These are phyloP conservation scores for Alternaria brassicicola DNA, from an alignment of 2,329 filamentous ascomycete genomes.

Conservation along the genomic window DNA sequence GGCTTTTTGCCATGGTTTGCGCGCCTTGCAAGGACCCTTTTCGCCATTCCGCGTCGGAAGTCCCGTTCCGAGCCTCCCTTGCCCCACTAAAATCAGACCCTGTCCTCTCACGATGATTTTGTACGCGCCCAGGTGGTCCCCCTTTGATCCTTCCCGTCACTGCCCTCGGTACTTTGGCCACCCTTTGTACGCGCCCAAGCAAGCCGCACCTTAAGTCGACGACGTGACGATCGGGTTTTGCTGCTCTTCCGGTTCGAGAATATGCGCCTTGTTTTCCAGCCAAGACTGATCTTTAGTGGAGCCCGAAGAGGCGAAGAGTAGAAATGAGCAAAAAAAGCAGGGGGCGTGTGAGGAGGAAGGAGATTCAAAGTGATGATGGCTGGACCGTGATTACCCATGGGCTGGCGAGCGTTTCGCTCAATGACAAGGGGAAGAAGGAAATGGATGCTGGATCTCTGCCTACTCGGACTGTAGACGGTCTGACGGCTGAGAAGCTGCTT, in stretches of 20 bases:
- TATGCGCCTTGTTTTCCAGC: not conserved
- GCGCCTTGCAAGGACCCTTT: not conserved
- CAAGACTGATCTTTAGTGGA: not conserved
- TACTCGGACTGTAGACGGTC: constrained; percentile 20
- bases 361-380: constrained; percentile 40
- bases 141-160: not conserved
- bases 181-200: constrained; percentile 26
- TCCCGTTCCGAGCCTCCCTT: constrained; percentile 5
- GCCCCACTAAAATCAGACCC: constrained; percentile 2
- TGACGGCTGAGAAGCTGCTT: constrained; percentile 35
- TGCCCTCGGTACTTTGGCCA: not conserved
- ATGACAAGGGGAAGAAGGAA: not conserved
- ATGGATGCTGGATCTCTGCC: constrained; percentile 17
- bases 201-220: constrained; percentile 31
- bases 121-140: constrained; percentile 6
- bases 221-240: constrained; percentile 6
- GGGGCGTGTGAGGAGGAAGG: constrained; percentile 39
- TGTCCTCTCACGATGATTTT: constrained; percentile 7
- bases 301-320: not conserved
- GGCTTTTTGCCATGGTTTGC: not conserved
- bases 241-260: not conserved
- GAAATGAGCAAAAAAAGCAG: constrained; percentile 8
- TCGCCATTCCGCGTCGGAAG: not conserved
- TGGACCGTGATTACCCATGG: constrained; percentile 48
- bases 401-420: constrained; percentile 15